Percentiles rank a stretch among this genome's conserved stretches.
These are phyloP conservation scores for Pleurotus cornucopiae DNA, from an alignment of 768 basidiomycete genomes.

Conservation along the genomic window DNA sequence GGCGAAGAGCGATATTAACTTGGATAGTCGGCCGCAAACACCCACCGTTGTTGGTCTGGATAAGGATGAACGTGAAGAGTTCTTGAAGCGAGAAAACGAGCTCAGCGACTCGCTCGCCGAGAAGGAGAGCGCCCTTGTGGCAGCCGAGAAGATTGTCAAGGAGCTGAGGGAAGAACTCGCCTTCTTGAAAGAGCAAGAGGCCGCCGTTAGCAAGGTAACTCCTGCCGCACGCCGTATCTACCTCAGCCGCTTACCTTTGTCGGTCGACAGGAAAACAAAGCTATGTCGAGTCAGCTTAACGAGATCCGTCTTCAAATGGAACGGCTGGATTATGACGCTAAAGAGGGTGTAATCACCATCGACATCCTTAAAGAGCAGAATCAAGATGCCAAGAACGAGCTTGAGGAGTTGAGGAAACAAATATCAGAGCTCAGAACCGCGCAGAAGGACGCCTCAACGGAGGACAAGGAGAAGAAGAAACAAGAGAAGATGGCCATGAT, in stretches of 20 bases:
- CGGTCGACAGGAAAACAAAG: slow-evolving; percentile 76
- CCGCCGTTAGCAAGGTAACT: slow-evolving; percentile 66
- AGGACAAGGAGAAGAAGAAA: slow-evolving; percentile 98
- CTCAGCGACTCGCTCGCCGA: slow-evolving; percentile 90
- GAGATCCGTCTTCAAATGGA: slow-evolving; percentile 91
- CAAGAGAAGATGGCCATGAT: slow-evolving; percentile 99
- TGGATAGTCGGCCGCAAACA: slow-evolving; percentile 87
- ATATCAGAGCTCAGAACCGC: slow-evolving; percentile 73
- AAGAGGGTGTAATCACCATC: slow-evolving; percentile 87
- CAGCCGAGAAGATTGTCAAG: slow-evolving; percentile 82
- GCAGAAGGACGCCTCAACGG: slow-evolving; percentile 82
- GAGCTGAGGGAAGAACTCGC: slow-evolving; percentile 86
- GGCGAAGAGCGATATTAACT: slow-evolving; percentile 41
- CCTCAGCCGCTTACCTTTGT: background rate
- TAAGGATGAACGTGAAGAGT: slow-evolving; percentile 97
- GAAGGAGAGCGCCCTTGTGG: slow-evolving; percentile 75
- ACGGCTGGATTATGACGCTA: slow-evolving; percentile 91
- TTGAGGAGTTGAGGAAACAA: slow-evolving; percentile 85
- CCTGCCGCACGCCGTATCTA: slow-evolving; percentile 1
- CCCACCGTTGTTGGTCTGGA: slow-evolving; percentile 86
- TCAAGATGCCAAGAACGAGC: slow-evolving; percentile 75
- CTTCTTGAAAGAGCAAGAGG: slow-evolving; percentile 90
- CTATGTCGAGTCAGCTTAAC: slow-evolving; percentile 89
- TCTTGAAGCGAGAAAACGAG: slow-evolving; percentile 94
- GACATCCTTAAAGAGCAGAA: slow-evolving; percentile 97